Conservation (phyloP, 768 basidiomycete genomes). For the Boletus reticuloceps region DNA sequence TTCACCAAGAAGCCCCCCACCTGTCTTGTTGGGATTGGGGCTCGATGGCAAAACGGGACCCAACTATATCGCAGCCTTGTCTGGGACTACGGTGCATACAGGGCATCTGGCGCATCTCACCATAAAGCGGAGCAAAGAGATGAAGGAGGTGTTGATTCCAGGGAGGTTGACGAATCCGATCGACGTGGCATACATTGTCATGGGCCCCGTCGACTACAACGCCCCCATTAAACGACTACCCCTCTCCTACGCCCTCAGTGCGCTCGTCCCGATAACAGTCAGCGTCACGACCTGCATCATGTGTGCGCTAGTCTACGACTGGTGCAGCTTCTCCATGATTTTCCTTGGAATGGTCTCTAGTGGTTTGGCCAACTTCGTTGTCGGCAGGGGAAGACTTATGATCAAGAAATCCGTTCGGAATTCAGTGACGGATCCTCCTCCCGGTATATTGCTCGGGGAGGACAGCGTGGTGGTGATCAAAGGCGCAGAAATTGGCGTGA, state of each 20-base stretch:
- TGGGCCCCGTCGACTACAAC: conserved; percentile 7
- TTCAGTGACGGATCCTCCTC: conserved; percentile 17
- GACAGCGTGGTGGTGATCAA: conserved; percentile 23
- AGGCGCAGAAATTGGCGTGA: conserved; percentile 25
- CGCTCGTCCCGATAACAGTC: conserved; percentile 21
- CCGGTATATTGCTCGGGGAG: conserved; percentile 21
- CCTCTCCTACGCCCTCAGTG: conserved; percentile 1
- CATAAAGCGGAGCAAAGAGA: conserved; percentile 11
- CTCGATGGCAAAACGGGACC: conserved; percentile 30
- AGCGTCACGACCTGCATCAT: conserved; percentile 19
- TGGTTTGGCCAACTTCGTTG: conserved; percentile 25
- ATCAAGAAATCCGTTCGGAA: conserved; percentile 15
- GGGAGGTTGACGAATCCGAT: conserved; percentile 22
- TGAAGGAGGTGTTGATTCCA: conserved; percentile 5
- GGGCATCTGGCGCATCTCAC: conserved; percentile 25
- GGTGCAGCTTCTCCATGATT: conserved; percentile 33
- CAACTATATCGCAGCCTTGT: conserved; percentile 24
- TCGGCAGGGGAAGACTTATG: conserved; percentile 23
- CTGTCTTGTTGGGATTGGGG: conserved; percentile 27
- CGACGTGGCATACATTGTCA: conserved; percentile 15
- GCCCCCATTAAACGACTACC: conserved; percentile 3
- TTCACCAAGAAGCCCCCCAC: conserved; percentile 14
- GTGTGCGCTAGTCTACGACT: conserved; percentile 27
- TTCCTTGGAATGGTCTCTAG: conserved; percentile 28
- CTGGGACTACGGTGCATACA: conserved; percentile 20